Conservation (phyloP, 192 early-diverging fungal genomes). For the Coemansia sp. region DNA sequence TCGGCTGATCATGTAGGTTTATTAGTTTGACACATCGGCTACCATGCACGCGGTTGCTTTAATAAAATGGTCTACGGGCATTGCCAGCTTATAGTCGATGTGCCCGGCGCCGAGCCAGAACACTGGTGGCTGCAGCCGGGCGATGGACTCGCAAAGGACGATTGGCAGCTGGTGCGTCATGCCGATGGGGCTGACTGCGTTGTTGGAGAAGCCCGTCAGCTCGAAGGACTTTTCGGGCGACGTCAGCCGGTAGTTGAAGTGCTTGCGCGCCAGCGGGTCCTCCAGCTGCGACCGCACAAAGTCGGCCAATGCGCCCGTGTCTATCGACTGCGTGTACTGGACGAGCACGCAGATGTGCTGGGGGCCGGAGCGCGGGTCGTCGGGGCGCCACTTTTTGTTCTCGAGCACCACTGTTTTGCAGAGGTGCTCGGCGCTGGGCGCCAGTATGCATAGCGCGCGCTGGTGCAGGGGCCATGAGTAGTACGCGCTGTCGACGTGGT, state of each 20-base stretch:
- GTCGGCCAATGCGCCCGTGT: constrained; percentile 64
- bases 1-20: constrained; percentile 8
- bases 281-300: constrained; percentile 56
- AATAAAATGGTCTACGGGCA: constrained; percentile 65
- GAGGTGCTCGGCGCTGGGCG: constrained; percentile 74
- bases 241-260: constrained; percentile 79
- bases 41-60: constrained; percentile 26
- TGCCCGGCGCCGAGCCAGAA: constrained; percentile 81
- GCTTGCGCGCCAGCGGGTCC: constrained; percentile 61
- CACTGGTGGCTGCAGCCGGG: constrained; percentile 62
- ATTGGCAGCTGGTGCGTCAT: constrained; percentile 60
- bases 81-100: constrained; percentile 81
- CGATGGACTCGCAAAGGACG: constrained; percentile 65
- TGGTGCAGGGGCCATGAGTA: constrained; percentile 76
- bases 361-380: neutral
- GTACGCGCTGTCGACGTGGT: constrained; percentile 72
- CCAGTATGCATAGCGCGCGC: constrained; percentile 66
- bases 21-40: constrained; percentile 15
- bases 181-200: constrained; percentile 73
- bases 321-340: constrained; percentile 62
- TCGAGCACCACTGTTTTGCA: constrained; percentile 91
- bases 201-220: constrained; percentile 73
- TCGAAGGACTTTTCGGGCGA: constrained; percentile 58
- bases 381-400: constrained; percentile 73
- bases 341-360: constrained; percentile 70